Base-by-base conservation (phyloP, 2,329 filamentous ascomycete species). In the Penicillium aurantiogriseum region DNA sequence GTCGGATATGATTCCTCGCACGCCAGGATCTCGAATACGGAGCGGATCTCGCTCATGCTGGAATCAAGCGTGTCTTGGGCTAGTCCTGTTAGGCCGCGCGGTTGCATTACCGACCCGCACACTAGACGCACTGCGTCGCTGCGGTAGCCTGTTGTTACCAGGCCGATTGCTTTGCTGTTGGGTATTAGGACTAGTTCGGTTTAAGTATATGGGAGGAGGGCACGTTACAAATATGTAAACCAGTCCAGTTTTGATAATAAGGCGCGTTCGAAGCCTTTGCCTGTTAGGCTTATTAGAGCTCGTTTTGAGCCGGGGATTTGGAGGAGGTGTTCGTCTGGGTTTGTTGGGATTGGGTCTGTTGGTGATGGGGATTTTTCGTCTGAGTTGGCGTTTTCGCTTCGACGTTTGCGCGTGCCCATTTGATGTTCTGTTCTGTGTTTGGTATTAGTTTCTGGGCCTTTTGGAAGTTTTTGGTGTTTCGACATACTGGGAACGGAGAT, bases 401-500 rank as follows among this genome's bases (percentile, higher is more conserved):
- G 72, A 31, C 83, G 82, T 70, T 88, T 90, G 57, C 85, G 80
- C 13, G 84, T 82, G 67, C 88, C 87, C 69, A 86, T 84, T 61
- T 85, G 79, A 67, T 91, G 88, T 73, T 93, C 90, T 23, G 89
- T 91, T 64, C 87, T 89, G 56, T 88, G 15, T 52, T 44, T 17
- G 19, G 17, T 15, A 38, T 42, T 44, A 29, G 19, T 17, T 31
- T 5, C 7, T n/a, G 10, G 10, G 10, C 4, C 9, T 25, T 5
- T 5, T 1, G 5, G 4, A 2, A 9, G 13, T 33, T 9, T 21
- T 3, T 9, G 6, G 1, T n/a, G 11, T 19, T 29, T 17, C 4
- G n/a, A 58, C 73, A 58, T 80, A 90, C 85, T 88, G 85, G 60
- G 91, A 90, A 55, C 92, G 84, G 11, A 96, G 78, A 76, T 96